Conservation (phyloP, 306 rosid genomes). For the Ammopiptanthus mongolicus region DNA sequence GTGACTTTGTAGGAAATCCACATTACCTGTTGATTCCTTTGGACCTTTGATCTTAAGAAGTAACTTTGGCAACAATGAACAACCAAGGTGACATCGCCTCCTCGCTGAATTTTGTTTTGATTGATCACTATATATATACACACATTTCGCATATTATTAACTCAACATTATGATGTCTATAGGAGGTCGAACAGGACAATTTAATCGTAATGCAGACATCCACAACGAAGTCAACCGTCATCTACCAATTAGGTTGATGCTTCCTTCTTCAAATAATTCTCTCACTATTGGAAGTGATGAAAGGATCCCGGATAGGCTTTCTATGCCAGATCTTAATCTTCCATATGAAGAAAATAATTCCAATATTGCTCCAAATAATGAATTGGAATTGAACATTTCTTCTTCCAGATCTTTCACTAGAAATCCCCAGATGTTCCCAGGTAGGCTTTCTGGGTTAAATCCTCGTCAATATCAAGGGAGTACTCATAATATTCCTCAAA, state of each 20-base stretch:
- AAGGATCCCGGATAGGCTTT: background rate
- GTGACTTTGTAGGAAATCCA: background rate
- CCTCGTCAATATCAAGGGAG: too few species aligned
- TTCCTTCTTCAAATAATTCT: background rate
- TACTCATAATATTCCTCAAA: too few species aligned
- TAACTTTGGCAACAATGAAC: conserved; percentile 5
- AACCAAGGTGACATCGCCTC: background rate
- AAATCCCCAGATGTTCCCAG: too few species aligned
- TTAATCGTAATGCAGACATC: background rate
- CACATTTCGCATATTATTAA: background rate
- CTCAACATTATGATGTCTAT: background rate
- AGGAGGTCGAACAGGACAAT: background rate
- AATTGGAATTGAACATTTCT: too few species aligned
- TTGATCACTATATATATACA: background rate
- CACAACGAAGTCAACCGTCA: background rate
- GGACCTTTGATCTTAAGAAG: background rate
- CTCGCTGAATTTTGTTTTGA: background rate
- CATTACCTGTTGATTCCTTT: background rate
- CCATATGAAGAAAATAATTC: too few species aligned
- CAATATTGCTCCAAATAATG: background rate
- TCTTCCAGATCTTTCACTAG: too few species aligned
- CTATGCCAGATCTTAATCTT: background rate
- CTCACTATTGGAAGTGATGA: background rate
- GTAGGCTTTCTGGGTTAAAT: too few species aligned
- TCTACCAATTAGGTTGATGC: background rate